Evolutionary conservation across 2,329 filamentous ascomycete species (phyloP).

Genomic region (Fusarium redolens): DNA sequence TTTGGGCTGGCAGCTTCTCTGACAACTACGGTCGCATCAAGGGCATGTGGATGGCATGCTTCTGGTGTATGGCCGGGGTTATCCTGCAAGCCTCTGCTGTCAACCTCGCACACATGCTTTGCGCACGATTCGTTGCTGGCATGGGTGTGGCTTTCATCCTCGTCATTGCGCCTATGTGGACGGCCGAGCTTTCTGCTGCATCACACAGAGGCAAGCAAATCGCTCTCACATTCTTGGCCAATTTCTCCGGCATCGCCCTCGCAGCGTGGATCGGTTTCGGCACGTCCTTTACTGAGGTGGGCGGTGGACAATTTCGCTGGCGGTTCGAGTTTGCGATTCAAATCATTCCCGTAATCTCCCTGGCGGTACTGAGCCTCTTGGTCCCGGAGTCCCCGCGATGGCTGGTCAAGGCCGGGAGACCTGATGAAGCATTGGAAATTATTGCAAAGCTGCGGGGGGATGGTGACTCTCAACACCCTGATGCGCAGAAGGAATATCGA

Average conservation of each 20-base stretch:
- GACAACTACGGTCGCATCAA: slow-evolving; percentile 59
- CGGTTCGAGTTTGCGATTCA: slow-evolving; percentile 11
- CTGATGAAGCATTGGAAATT: slow-evolving; percentile 3
- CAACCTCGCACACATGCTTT: slow-evolving; percentile 58
- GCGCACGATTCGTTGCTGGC: slow-evolving; percentile 61
- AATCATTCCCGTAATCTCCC: not conserved
- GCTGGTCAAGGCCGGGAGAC: slow-evolving; percentile 9
- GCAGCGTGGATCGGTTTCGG: slow-evolving; percentile 53
- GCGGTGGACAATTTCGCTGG: slow-evolving; percentile 7
- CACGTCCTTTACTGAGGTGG: slow-evolving; percentile 40
- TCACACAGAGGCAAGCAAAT: slow-evolving; percentile 57
- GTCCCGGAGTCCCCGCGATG: not conserved
- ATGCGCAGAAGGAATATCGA: slow-evolving; percentile 46
- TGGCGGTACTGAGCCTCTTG: not conserved
- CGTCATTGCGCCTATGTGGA: slow-evolving; percentile 59
- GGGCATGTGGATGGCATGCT: slow-evolving; percentile 47
- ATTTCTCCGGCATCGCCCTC: slow-evolving; percentile 60
- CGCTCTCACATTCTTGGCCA: slow-evolving; percentile 62
- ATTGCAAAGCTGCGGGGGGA: not conserved
- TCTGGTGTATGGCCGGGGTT: slow-evolving; percentile 61
- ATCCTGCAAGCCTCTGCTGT: slow-evolving; percentile 59
- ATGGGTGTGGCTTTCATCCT: slow-evolving; percentile 63
- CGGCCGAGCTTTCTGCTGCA: slow-evolving; percentile 60
- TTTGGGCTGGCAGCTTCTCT: slow-evolving; percentile 29
- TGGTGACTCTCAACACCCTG: not conserved